Conservation (phyloP, 2,329 filamentous ascomycete species). For the Orbilia ellipsospora region DNA sequence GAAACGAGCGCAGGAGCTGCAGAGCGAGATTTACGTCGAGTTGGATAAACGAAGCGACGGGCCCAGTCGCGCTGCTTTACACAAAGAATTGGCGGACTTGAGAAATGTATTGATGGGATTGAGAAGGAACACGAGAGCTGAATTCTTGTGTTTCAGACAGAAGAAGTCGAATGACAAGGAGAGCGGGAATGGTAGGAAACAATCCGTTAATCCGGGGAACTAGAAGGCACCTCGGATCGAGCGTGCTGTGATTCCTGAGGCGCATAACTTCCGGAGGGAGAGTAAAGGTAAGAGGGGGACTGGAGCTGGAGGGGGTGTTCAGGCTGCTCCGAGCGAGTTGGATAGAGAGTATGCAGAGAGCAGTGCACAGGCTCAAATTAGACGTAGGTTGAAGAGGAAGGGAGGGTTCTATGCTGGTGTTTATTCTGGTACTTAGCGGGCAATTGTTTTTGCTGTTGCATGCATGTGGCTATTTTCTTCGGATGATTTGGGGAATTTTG, state of each 20-base stretch:
- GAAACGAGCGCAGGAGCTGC: constrained; percentile 80
- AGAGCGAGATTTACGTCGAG: constrained; percentile 91
- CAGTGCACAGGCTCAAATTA: neutral
- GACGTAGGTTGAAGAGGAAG: constrained; percentile 5
- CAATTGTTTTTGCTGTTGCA: too few species aligned
- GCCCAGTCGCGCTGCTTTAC: constrained; percentile 79
- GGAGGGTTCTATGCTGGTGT: neutral
- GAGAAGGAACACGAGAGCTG: constrained; percentile 81
- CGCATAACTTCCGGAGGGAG: neutral
- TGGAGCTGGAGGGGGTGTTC: too few species aligned
- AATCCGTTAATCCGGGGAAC: constrained; percentile 14
- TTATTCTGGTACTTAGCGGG: constrained; percentile 10
- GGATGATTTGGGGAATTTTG: too few species aligned
- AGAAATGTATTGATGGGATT: constrained; percentile 84
- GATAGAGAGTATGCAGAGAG: neutral
- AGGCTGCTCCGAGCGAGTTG: neutral
- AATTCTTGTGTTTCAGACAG: constrained; percentile 69
- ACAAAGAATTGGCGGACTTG: constrained; percentile 90
- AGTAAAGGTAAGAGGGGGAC: neutral
- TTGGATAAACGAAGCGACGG: constrained; percentile 90
- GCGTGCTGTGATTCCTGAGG: constrained; percentile 8
- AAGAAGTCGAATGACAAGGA: constrained; percentile 44
- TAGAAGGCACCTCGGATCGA: constrained; percentile 19
- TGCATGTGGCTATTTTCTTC: too few species aligned
- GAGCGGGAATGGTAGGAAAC: constrained; percentile 7